Evolutionary conservation across 768 basidiomycete species (phyloP).

Genomic region (Tephrocybe rancida): DNA sequence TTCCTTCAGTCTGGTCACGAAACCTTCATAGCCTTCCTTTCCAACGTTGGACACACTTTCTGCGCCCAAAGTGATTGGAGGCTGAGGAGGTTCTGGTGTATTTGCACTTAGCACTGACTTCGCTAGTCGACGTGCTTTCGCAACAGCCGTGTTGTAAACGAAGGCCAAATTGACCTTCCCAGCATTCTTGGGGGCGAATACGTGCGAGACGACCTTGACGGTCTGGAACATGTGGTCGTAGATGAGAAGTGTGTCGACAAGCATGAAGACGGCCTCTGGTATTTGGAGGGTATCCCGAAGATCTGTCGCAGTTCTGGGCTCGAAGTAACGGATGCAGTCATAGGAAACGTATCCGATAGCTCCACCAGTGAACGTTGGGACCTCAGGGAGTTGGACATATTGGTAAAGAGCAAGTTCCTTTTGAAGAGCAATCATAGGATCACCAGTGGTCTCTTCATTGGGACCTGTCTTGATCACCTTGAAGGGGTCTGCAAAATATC

Average conservation of each 20-base stretch:
- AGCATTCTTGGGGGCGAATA: constrained; percentile 78
- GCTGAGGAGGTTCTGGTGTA: constrained; percentile 70
- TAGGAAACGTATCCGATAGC: constrained; percentile 98
- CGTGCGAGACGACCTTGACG: constrained; percentile 94
- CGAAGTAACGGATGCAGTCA: constrained; percentile 96
- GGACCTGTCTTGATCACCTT: constrained; percentile 91
- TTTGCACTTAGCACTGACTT: constrained; percentile 55
- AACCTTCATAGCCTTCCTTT: constrained; percentile 86
- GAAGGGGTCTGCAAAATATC: constrained; percentile 72
- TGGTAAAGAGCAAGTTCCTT: constrained; percentile 84
- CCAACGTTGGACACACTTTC: constrained; percentile 89
- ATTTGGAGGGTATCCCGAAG: constrained; percentile 82
- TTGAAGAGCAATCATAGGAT: constrained; percentile 85
- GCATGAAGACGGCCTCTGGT: constrained; percentile 96
- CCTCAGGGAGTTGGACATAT: constrained; percentile 89
- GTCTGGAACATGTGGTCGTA: constrained; percentile 97
- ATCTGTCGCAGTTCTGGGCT: constrained; percentile 84
- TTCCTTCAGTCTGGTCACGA: constrained; percentile 90
- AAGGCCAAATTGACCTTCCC: constrained; percentile 72
- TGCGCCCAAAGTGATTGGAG: constrained; percentile 63
- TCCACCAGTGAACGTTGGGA: constrained; percentile 95
- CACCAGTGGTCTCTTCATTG: constrained; percentile 78
- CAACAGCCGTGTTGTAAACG: constrained; percentile 86
- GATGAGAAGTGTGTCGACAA: constrained; percentile 92
- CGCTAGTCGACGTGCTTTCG: constrained; percentile 81